Evolutionary conservation across 2,329 filamentous ascomycete species (phyloP).

Genomic region (Phialophora expanda): DNA sequence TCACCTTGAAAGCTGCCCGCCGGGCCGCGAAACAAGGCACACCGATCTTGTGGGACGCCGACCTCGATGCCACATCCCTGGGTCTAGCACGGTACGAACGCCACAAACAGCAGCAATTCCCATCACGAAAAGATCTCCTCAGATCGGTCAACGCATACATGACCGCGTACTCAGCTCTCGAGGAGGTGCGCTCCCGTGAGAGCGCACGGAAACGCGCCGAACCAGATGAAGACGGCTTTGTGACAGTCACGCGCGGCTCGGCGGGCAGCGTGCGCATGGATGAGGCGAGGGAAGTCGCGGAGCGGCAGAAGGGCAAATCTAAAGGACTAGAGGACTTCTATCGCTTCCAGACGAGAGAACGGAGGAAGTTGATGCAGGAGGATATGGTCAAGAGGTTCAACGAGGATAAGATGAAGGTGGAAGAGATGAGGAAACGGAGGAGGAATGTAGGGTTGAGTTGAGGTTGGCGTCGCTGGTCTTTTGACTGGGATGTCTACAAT

Average conservation of each 20-base stretch:
- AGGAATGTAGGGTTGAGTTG: slow-evolving; percentile 43
- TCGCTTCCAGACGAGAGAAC: slow-evolving; percentile 80
- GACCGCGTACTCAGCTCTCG: slow-evolving; percentile 70
- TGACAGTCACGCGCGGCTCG: slow-evolving; percentile 84
- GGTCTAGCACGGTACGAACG: slow-evolving; percentile 61
- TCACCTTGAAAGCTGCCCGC: slow-evolving; percentile 76
- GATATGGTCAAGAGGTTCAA: slow-evolving; percentile 74
- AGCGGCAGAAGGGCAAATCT: slow-evolving; percentile 65
- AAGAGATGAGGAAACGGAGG: slow-evolving; percentile 70
- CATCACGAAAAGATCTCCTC: slow-evolving; percentile 70
- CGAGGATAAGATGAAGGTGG: slow-evolving; percentile 73
- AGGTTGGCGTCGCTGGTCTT: background rate
- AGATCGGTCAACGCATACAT: slow-evolving; percentile 83
- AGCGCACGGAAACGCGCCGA: slow-evolving; percentile 71
- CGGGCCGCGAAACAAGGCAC: slow-evolving; percentile 63
- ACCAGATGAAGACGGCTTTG: slow-evolving; percentile 93
- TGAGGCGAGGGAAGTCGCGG: slow-evolving; percentile 66
- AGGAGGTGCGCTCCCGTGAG: slow-evolving; percentile 69
- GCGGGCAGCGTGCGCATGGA: slow-evolving; percentile 72
- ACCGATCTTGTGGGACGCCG: slow-evolving; percentile 70
- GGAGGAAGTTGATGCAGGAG: slow-evolving; percentile 74
- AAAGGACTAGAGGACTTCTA: slow-evolving; percentile 76
- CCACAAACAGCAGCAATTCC: slow-evolving; percentile 75
- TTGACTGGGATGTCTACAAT: background rate
- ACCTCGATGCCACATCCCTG: slow-evolving; percentile 63